phyloP scores from a whole-genome alignment of 2,329 filamentous ascomycete species.

The Calycina herbarum region DNA sequence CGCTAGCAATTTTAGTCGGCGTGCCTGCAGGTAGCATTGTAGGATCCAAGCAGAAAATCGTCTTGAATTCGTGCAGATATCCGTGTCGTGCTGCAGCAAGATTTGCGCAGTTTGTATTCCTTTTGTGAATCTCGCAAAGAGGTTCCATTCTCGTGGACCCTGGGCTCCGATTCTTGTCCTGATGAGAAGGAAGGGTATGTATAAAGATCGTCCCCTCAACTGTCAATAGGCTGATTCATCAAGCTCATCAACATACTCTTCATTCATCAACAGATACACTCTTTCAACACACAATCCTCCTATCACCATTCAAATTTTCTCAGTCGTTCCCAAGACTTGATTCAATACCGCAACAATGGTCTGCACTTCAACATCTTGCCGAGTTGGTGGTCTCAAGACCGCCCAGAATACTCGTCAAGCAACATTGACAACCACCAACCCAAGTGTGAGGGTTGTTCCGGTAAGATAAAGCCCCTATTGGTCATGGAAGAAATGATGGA shows the following conservation, averaged over 20 bases:
- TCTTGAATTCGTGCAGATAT: constrained; percentile 18
- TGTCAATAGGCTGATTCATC: not conserved
- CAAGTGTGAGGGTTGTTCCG: constrained; percentile 23
- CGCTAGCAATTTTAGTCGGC: constrained; percentile 12
- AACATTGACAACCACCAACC: constrained; percentile 10
- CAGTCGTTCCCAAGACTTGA: not conserved
- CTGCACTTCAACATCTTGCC: constrained; percentile 15
- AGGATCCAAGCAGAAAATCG: constrained; percentile 18
- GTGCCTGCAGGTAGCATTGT: constrained; percentile 17
- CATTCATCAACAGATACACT: not conserved
- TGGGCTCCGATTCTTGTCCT: constrained; percentile 9
- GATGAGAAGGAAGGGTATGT: constrained; percentile 12
- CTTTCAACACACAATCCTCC: not conserved
- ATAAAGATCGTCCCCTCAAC: constrained; percentile 17
- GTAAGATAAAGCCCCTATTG: constrained; percentile 15
- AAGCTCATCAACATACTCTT: not conserved
- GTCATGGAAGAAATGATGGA: not conserved
- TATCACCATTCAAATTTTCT: not conserved
- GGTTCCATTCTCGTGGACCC: constrained; percentile 1
- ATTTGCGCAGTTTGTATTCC: constrained; percentile 16
- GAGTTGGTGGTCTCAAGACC: constrained; percentile 5
- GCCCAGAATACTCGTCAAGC: constrained; percentile 12
- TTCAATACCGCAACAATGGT: constrained; percentile 18
- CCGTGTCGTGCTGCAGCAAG: constrained; percentile 15
- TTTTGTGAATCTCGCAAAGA: constrained; percentile 1